phyloP scores from a whole-genome alignment of 2,329 filamentous ascomycete genomes.

The Cryphonectria naterciae region DNA sequence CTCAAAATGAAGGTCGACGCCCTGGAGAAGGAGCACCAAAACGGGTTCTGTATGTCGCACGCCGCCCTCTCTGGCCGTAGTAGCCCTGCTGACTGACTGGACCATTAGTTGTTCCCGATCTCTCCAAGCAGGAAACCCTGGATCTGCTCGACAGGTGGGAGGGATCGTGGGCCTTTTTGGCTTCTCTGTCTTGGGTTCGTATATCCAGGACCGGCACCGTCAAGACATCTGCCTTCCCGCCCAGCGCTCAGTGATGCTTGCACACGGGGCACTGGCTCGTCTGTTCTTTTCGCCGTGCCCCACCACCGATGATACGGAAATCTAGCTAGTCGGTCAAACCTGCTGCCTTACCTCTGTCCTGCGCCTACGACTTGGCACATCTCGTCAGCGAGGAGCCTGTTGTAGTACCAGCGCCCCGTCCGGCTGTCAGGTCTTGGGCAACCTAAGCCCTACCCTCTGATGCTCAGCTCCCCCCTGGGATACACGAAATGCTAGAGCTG shows the following conservation, averaged over 20 bases:
- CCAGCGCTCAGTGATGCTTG: slow-evolving; percentile 50
- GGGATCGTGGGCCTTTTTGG: slow-evolving; percentile 80
- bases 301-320: slow-evolving; percentile 8
- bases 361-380: not conserved
- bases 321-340: not conserved
- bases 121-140: slow-evolving; percentile 69
- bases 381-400: not conserved
- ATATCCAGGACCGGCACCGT: slow-evolving; percentile 67
- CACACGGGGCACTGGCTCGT: slow-evolving; percentile 30
- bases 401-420: not conserved
- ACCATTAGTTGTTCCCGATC: slow-evolving; percentile 69
- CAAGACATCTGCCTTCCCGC: slow-evolving; percentile 78
- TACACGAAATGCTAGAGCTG: not conserved
- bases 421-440: not conserved
- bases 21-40: slow-evolving; percentile 79
- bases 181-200: slow-evolving; percentile 76
- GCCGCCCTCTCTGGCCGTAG: not conserved
- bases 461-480: not conserved
- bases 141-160: slow-evolving; percentile 74
- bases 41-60: slow-evolving; percentile 73
- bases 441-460: not conserved
- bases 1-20: slow-evolving; percentile 71
- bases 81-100: slow-evolving; percentile 34
- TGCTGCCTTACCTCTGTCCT: not conserved
- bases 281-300: not conserved